Percentiles rank a stretch among this genome's conserved stretches.
Conservation (phyloP, 2,329 filamentous ascomycete species). For the Xylariaceae sp. region DNA sequence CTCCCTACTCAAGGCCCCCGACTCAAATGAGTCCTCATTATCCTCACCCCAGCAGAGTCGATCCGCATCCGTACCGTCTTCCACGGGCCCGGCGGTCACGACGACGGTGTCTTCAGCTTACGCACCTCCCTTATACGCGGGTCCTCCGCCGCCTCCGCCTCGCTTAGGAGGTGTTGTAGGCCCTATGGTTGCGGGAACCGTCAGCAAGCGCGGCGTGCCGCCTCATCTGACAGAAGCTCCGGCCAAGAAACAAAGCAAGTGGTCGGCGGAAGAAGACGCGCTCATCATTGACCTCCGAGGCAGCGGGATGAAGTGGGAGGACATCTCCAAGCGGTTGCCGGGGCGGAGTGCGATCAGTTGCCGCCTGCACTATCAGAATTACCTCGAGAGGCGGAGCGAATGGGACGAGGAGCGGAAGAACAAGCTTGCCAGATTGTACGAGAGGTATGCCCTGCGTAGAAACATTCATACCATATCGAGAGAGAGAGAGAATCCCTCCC, state of each 20-base stretch:
- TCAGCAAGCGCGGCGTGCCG: slow-evolving; percentile 47
- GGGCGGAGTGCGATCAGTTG: slow-evolving; percentile 92
- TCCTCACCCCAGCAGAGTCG: slow-evolving; percentile 39
- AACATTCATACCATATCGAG: not conserved
- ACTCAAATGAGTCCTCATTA: slow-evolving; percentile 64
- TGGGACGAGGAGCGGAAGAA: slow-evolving; percentile 99
- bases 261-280: slow-evolving; percentile 90
- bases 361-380: slow-evolving; percentile 93
- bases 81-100: slow-evolving; percentile 36
- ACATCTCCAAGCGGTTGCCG: slow-evolving; percentile 86
- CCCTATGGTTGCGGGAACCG: slow-evolving; percentile 28
- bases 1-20: slow-evolving; percentile 72
- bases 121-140: slow-evolving; percentile 27
- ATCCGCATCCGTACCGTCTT: slow-evolving; percentile 35
- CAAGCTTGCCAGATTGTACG: slow-evolving; percentile 88
- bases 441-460: slow-evolving; percentile 61
- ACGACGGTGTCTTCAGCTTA: slow-evolving; percentile 24
- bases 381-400: slow-evolving; percentile 83
- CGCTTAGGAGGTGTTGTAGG: slow-evolving; percentile 29
- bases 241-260: slow-evolving; percentile 93
- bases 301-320: slow-evolving; percentile 96
- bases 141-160: slow-evolving; percentile 11
- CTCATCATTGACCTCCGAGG: slow-evolving; percentile 87
- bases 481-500: too few species aligned
- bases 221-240: slow-evolving; percentile 59